phyloP scores from a whole-genome alignment of 495 filamentous ascomycete genomes.

The Penicillium flavigenum region DNA sequence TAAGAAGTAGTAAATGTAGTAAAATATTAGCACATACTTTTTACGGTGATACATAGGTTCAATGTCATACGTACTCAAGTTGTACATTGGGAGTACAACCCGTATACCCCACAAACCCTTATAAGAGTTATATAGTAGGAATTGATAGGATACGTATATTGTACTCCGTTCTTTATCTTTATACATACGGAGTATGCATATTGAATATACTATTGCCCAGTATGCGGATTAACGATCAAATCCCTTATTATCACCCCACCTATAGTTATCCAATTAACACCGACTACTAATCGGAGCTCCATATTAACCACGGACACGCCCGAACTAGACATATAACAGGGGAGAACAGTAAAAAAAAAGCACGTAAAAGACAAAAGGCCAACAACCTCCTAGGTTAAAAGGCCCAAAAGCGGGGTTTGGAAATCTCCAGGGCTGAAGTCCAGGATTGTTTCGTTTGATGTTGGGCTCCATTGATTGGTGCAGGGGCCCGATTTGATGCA shows the following conservation, averaged over 20 bases:
- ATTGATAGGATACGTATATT: background rate
- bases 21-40: background rate
- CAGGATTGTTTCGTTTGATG: background rate
- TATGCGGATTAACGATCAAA: background rate
- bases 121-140: background rate
- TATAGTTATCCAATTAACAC: background rate
- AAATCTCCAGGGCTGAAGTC: conserved; percentile 2
- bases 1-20: background rate
- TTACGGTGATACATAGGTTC: background rate
- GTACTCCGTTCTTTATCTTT: no score
- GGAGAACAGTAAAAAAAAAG: no score
- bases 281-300: background rate
- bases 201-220: background rate
- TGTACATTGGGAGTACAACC: background rate
- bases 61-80: background rate
- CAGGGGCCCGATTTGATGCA: background rate
- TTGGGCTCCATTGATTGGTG: background rate
- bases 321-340: background rate
- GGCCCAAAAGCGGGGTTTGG: conserved; percentile 11
- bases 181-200: background rate
- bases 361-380: background rate
- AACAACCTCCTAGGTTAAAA: background rate
- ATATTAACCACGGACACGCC: background rate
- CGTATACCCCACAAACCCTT: conserved; percentile 1
- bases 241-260: background rate